Evolutionary conservation across 306 rosid species (phyloP), one percentile per base, ranked within the genome.

Genomic region (Quillaja saponaria): DNA sequence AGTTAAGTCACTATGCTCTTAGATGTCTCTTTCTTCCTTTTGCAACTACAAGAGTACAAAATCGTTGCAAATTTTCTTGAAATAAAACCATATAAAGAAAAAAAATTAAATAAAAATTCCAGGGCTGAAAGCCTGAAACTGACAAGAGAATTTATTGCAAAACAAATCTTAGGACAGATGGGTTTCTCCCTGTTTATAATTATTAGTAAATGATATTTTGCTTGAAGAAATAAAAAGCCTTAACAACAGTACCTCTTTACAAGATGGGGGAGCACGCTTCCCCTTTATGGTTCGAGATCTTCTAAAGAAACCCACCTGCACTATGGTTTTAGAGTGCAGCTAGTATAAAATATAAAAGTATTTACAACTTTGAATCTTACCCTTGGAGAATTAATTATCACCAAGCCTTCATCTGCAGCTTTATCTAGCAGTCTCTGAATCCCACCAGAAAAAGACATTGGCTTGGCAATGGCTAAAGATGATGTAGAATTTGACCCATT

Each of bases 221-320:
- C 55, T 35, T 54, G 28, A 39, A 56, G 41, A 66, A 64, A 18
- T 10, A 57, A 35, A 49, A 51, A 41, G 44, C 33, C 10, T 12
- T 65, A 5, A 51, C 17, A 56, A 68, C 35, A 48, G 49, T 73
- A 91, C 96, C 98, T 88, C 98, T 77, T 84, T 71, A 75, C 96
- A 86, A 9, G 92, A 61, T 34, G 87, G 88, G 0, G 88, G 90
- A 62, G 88, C 80, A 39, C 86, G 91, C 71, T 84, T 88, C 39
- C 92, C 92, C 80, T 88, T 88, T 73, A 91, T 86, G 54, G 87
- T 88, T 70, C 98, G 83, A 38, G 81, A 82, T 75, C 84, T 87
- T 62, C 90, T 71, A 72, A 92, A 89, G 63, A 75, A 76, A 18
- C 99, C 99, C n/a, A 92, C 96, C 98, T 92, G 87, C 72, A 71